Evolutionary conservation across 768 basidiomycete genomes (phyloP), one percentile per base, ranked within the genome.

Genomic region (Tulasnella sp.): DNA sequence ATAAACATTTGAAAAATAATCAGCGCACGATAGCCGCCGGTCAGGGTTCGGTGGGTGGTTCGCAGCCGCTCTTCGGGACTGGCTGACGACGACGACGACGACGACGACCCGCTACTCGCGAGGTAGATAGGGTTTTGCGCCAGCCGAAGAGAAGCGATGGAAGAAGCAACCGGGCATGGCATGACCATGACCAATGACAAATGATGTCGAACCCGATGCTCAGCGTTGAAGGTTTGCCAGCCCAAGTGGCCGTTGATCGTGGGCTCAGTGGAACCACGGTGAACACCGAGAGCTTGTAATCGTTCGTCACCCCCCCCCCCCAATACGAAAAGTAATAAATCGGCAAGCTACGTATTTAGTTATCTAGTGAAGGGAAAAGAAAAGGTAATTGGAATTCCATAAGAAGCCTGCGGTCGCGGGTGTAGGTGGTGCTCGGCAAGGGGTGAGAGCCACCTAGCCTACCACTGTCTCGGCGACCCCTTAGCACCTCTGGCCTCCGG

Each of bases 401-500:
- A 67, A 67, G 29, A 67, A 67, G 61, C 32, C 16, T 11, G 26
- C 26, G 23, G 23, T 67, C 51, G 51, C 51, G 51, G 51, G 51
- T 67, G 29, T 67, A 15, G 5, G 11, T 67, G 26, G 26, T 67
- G 61, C 61, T 67, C 61, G 61, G 61, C 16, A 67, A 67, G 61
- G 61, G 61, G 61, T 67, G 61, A 67, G 61, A 67, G 61, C 61
- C 61, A 67, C 61, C 61, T 67, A 51, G 61, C 13, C 61, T 67
- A 67, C 61, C 61, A 35, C 11, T 67, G 61, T 67, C 32, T 67
- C 61, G 61, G 61, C 61, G 2, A 67, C 61, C 6, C 20, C 5
- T 35, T 67, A 67, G 61, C 29, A 35, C 29, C 7, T 35, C 29
- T 18, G 9, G 9, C 32, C 61, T 16, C 61, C 61, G 61, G 61